Percentiles rank a stretch among this genome's conserved stretches.
These are phyloP conservation scores for Centaurea solstitialis DNA, from an alignment of 129 eudicot species.

Conservation along the genomic window DNA sequence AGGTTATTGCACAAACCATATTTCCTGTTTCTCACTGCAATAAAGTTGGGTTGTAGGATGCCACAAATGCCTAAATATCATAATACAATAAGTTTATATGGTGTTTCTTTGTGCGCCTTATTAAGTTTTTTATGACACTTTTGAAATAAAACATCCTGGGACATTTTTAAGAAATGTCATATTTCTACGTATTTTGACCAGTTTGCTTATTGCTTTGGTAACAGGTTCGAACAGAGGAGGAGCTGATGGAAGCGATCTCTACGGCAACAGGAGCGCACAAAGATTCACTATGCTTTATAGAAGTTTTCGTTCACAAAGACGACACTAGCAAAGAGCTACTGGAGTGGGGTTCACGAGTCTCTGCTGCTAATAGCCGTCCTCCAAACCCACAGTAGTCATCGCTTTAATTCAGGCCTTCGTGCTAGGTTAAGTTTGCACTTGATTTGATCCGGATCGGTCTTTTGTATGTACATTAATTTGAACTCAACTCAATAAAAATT, in stretches of 20 bases:
- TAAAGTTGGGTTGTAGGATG: neutral
- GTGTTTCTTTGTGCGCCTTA: neutral
- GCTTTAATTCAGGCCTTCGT: neutral
- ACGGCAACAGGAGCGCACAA: slow-evolving; percentile 52
- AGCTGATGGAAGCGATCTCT: slow-evolving; percentile 63
- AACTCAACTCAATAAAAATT: neutral
- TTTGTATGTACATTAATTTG: neutral
- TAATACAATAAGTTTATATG: neutral
- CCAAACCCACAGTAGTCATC: slow-evolving; percentile 75
- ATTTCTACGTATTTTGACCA: too few relatives aligned
- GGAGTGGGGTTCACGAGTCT: slow-evolving; percentile 93
- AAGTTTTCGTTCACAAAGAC: slow-evolving; percentile 75
- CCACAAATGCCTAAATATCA: neutral
- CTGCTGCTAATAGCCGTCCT: slow-evolving; percentile 83
- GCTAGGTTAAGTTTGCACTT: neutral
- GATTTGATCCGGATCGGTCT: neutral
- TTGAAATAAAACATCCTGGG: too few relatives aligned
- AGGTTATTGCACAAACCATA: slow-evolving; percentile 45
- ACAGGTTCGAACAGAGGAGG: slow-evolving; percentile 80
- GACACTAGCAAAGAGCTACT: slow-evolving; percentile 92
- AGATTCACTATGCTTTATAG: slow-evolving; percentile 84
- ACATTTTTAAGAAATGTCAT: neutral
- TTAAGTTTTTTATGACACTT: neutral
- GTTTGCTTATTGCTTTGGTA: neutral
- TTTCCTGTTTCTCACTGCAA: neutral